Evolutionary conservation across 208 protist species (phyloP).

Genomic region (Vickermania ingenoplastis): DNA sequence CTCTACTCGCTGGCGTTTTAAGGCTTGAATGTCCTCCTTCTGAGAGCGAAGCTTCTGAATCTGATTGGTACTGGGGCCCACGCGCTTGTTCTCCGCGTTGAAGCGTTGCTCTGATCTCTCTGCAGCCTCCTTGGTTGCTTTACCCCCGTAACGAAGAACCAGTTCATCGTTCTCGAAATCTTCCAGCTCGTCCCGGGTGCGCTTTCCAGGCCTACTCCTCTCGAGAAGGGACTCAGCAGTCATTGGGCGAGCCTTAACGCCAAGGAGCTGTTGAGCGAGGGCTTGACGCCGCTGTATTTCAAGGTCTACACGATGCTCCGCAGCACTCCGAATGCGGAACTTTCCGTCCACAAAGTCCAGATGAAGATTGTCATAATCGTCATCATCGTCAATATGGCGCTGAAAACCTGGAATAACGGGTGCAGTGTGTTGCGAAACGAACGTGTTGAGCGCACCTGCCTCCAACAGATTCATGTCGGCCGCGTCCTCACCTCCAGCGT

Average conservation of each 20-base stretch:
- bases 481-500: constrained; percentile 42
- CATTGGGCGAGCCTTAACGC: constrained; percentile 22
- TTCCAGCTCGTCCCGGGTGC: constrained; percentile 43
- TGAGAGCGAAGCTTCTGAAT: constrained; percentile 55
- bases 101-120: constrained; percentile 20
- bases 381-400: constrained; percentile 4
- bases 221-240: constrained; percentile 28
- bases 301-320: constrained; percentile 54
- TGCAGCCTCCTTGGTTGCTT: constrained; percentile 32
- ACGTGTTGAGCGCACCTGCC: constrained; percentile 62
- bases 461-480: constrained; percentile 61
- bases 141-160: constrained; percentile 54
- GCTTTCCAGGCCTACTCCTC: constrained; percentile 34
- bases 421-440: constrained; percentile 45
- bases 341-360: constrained; percentile 74
- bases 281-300: constrained; percentile 32
- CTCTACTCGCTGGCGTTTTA: constrained; percentile 74
- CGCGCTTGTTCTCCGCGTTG: constrained; percentile 10
- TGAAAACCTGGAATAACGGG: constrained; percentile 5
- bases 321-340: constrained; percentile 68
- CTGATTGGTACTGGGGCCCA: constrained; percentile 27
- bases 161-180: constrained; percentile 84
- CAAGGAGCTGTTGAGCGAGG: constrained; percentile 61
- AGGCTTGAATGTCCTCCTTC: constrained; percentile 41
- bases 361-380: constrained; percentile 44